Evolutionary conservation across 2,329 filamentous ascomycete species (phyloP), one percentile per base, ranked within the genome.

Genomic region (Massarina eburnea): DNA sequence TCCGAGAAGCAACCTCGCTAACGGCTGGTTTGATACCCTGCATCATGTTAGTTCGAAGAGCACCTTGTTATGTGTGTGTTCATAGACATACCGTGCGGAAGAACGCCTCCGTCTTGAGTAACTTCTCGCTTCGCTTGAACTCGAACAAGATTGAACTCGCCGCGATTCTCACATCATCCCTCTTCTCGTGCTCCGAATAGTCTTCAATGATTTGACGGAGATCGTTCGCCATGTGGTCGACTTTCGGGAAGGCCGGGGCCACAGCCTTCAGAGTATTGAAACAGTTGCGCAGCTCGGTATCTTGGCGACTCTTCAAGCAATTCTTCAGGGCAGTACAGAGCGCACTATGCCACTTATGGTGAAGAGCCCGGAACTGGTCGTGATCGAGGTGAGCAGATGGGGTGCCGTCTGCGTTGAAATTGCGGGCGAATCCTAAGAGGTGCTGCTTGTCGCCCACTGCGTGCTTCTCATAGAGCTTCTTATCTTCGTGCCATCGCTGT

Each of bases 211-310:
- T 78, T 54, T 84, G 81, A 17, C 89, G 76, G 55, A 88, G 79
- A 27, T 80, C 75, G 24, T 80, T 78, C 26, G 89, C 94, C 79
- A 95, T 92, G 68, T 90, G 94, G 62, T 95, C 90, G 46, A 97
- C 83, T 14, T 85, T 86, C 3, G 94, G 95, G 77, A 96, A 99
- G 60, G 84, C 80, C 40, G 90, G 84, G 19, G 89, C 81, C 38
- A 96, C 79, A 9, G 83, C 80, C 66, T 94, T 95, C 48, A 99
- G 77, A 3, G 97, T 80, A 46, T 88, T 94, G 56, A 97, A 95
- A 35, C 91, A 90, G 66, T 99, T 99, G 44, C 92, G 85, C 65
- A 97, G 95, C 68, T 96, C 91, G 87, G 96, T 96, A 81, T 94
- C 99, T 71, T 97, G 92, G 24, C 82, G 84, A 21, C 86, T 86